Conservation (phyloP, 768 basidiomycete genomes). For the Psilocybe cyanescens region DNA sequence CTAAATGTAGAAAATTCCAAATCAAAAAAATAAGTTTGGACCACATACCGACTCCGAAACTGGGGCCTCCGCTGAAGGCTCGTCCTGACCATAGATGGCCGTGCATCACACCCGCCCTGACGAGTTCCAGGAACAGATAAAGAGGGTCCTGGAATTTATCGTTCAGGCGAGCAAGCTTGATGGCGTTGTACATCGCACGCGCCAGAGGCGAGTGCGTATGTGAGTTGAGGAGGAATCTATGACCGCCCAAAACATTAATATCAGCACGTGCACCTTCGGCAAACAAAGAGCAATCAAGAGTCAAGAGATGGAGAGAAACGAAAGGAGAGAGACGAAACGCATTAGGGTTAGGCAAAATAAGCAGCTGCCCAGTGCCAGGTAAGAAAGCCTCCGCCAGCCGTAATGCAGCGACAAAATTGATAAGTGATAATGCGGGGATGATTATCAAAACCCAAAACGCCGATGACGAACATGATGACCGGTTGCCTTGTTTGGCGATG, state of each 20-base stretch:
- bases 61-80: conserved; percentile 93
- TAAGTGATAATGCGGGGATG: neutral
- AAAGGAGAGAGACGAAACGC: neutral
- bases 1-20: neutral
- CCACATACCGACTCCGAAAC: conserved; percentile 83
- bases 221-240: conserved; percentile 84
- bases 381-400: neutral
- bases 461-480: neutral
- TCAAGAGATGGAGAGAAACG: neutral
- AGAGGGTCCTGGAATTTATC: conserved; percentile 99
- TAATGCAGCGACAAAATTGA: neutral
- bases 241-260: conserved; percentile 5
- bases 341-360: neutral
- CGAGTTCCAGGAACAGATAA: conserved; percentile 93
- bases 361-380: neutral
- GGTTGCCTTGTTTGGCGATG: neutral
- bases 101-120: conserved; percentile 96
- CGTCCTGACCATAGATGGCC: conserved; percentile 88
- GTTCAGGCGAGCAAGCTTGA: conserved; percentile 80
- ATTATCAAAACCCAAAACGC: conserved; percentile 1
- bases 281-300: conserved; percentile 1
- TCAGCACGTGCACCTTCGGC: conserved; percentile 1
- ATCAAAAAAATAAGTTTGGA: neutral
- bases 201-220: conserved; percentile 91
- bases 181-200: conserved; percentile 86